Conservation (phyloP, 192 early-diverging fungal species). For the Anaeromyces robustus region DNA sequence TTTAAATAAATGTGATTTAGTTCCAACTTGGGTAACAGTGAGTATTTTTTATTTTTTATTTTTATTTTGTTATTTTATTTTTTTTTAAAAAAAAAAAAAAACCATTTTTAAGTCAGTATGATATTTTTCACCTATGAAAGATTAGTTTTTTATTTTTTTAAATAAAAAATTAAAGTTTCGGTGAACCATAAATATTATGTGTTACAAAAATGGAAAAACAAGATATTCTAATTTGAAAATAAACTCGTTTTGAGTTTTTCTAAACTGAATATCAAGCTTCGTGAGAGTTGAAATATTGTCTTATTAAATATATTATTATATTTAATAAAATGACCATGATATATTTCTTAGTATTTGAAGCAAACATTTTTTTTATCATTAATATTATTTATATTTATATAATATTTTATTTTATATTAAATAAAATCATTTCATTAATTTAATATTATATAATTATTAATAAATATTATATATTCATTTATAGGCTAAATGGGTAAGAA, state of each 20-base stretch:
- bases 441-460: too few species aligned
- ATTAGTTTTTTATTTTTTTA: neutral
- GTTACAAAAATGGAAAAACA: conserved; percentile 43
- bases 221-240: conserved; percentile 10
- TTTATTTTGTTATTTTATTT: neutral
- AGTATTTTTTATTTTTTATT: conserved; percentile 5
- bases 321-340: conserved; percentile 4
- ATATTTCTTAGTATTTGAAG: conserved; percentile 21
- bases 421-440: too few species aligned
- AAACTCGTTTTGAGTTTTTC: conserved; percentile 31
- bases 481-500: conserved; percentile 83
- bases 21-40: conserved; percentile 96
- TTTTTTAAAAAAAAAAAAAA: neutral
- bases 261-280: neutral
- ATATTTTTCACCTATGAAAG: neutral
- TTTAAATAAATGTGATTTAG: conserved; percentile 96
- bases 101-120: conserved; percentile 39
- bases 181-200: conserved; percentile 8
- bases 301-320: neutral
- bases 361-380: conserved; percentile 10
- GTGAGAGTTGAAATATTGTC: conserved; percentile 19
- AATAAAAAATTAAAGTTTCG: neutral
- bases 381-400: too few species aligned
- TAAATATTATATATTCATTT: too few species aligned
- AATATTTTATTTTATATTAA: too few species aligned